Conservation (phyloP, 345 rosid species). For the Trapa incisa region DNA sequence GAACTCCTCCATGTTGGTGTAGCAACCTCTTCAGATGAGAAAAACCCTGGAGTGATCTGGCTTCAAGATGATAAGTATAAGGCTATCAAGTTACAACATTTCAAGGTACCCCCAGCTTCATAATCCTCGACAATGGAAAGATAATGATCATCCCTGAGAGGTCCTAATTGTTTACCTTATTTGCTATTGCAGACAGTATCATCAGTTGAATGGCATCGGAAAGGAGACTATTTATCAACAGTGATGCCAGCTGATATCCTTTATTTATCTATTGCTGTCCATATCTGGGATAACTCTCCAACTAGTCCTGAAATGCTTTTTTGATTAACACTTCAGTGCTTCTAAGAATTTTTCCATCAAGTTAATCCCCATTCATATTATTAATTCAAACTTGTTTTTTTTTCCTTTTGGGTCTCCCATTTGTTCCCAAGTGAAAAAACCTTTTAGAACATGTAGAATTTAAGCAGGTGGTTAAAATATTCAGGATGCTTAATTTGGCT, state of each 20-base stretch:
- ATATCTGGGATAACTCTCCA: not conserved
- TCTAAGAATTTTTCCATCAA: too few relatives aligned
- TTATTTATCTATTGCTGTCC: constrained; percentile 4
- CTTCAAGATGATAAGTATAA: constrained; percentile 38
- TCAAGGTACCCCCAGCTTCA: constrained; percentile 37
- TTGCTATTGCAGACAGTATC: constrained; percentile 44
- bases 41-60: constrained; percentile 38
- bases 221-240: constrained; percentile 79
- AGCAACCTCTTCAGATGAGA: constrained; percentile 19
- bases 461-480: too few relatives aligned
- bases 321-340: too few relatives aligned
- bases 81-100: constrained; percentile 66
- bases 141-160: not conserved
- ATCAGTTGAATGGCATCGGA: constrained; percentile 79
- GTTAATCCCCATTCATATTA: too few relatives aligned
- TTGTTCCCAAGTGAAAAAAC: too few relatives aligned
- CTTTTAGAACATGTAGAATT: too few relatives aligned
- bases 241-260: constrained; percentile 91
- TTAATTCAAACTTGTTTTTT: too few relatives aligned
- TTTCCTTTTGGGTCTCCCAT: too few relatives aligned
- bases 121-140: not conserved
- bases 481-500: too few relatives aligned
- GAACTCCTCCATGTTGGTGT: constrained; percentile 36
- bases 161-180: constrained; percentile 8
- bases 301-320: too few relatives aligned